Evolutionary conservation across 192 early-diverging fungal species (phyloP).

Genomic region (Coemansia brasiliensis): DNA sequence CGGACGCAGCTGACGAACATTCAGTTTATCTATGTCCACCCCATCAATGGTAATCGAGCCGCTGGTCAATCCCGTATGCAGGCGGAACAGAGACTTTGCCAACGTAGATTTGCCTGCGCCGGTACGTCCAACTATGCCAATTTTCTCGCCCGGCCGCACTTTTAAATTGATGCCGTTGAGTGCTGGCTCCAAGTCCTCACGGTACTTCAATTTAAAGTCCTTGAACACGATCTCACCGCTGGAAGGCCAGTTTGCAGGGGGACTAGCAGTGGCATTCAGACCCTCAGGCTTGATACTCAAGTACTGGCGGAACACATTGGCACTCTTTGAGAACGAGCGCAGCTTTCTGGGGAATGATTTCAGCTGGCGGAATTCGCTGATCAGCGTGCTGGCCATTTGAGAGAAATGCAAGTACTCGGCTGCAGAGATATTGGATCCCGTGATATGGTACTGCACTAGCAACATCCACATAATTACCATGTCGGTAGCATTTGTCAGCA

Average conservation of each 20-base stretch:
- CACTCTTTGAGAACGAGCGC: constrained; percentile 12
- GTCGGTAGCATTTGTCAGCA: constrained; percentile 54
- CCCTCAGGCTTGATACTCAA: constrained; percentile 47
- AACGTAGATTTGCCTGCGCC: constrained; percentile 80
- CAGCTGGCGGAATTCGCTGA: constrained; percentile 9
- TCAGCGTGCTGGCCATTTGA: constrained; percentile 12
- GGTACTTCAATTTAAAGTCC: constrained; percentile 64
- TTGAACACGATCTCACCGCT: constrained; percentile 62
- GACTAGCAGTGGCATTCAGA: constrained; percentile 19
- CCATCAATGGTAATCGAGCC: constrained; percentile 74
- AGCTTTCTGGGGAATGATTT: constrained; percentile 14
- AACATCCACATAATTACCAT: constrained; percentile 20
- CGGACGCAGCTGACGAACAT: constrained; percentile 47
- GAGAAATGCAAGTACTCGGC: constrained; percentile 24
- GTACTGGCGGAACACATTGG: constrained; percentile 31
- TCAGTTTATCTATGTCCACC: constrained; percentile 65
- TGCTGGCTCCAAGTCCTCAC: constrained; percentile 49
- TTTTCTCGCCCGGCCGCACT: constrained; percentile 50
- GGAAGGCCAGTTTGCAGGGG: constrained; percentile 67
- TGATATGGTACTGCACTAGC: constrained; percentile 26
- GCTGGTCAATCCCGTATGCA: constrained; percentile 53
- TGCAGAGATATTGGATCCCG: constrained; percentile 19
- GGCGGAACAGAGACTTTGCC: constrained; percentile 67
- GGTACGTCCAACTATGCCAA: constrained; percentile 67
- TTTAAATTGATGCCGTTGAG: constrained; percentile 33